Evolutionary conservation across 306 rosid species (phyloP).

Genomic region (Vigna radiata): DNA sequence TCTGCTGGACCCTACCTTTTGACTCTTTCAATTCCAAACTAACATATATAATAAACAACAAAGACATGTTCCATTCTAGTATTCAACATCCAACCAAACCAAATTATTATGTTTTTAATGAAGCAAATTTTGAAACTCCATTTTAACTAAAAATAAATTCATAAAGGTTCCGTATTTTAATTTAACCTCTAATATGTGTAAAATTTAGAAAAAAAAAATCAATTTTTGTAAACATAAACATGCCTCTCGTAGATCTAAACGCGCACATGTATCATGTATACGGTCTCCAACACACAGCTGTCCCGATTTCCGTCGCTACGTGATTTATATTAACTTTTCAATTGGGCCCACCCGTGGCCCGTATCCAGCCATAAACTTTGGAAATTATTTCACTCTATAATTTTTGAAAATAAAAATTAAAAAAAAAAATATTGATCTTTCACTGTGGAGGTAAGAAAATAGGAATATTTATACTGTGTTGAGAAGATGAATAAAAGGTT

Average conservation of each 20-base stretch:
- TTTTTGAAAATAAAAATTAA: no score
- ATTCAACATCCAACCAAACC: background rate
- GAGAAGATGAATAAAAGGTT: no score
- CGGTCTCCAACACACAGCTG: constrained; percentile 52
- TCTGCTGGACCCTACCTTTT: constrained; percentile 63
- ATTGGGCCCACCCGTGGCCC: constrained; percentile 51
- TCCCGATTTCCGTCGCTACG: constrained; percentile 43
- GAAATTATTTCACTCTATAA: constrained; percentile 21
- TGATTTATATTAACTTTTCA: constrained; percentile 47
- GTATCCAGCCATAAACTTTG: constrained; percentile 23
- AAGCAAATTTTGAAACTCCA: background rate
- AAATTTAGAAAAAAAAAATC: background rate
- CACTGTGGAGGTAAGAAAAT: no score
- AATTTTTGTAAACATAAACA: background rate
- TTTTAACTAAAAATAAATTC: background rate
- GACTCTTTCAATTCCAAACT: constrained; percentile 50
- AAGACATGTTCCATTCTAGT: background rate
- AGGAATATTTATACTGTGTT: no score
- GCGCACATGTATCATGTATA: constrained; percentile 35
- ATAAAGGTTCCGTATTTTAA: no score
- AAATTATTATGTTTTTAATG: background rate
- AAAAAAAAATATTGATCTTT: no score
- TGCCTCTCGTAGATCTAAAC: constrained; percentile 25
- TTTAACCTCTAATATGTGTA: no score
- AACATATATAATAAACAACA: background rate